Evolutionary conservation across 352 stramenopile genomes (phyloP).

Genomic region (Ochromonadaceae sp.): DNA sequence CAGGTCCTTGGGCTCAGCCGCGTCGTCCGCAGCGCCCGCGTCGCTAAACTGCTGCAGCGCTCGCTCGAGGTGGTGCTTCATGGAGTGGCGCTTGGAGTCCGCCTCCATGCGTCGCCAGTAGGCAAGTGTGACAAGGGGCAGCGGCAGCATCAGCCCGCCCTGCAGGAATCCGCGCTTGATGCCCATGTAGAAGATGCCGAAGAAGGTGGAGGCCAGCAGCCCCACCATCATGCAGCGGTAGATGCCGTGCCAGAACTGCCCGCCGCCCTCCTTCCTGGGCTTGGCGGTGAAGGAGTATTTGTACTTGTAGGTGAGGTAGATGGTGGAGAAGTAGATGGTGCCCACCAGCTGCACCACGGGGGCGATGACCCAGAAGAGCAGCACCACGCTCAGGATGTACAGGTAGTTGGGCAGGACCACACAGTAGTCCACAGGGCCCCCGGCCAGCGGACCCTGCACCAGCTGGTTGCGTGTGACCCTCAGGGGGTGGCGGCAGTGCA

Average conservation of each 20-base stretch:
- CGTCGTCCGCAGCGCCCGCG: too few relatives aligned
- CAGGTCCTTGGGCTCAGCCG: too few relatives aligned
- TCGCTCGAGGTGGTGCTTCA: too few relatives aligned
- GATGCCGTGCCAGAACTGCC: conserved; percentile 8
- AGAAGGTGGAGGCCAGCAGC: not conserved
- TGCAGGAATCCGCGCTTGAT: not conserved
- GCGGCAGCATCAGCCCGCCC: not conserved
- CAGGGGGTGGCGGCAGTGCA: not conserved
- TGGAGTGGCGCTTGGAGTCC: too few relatives aligned
- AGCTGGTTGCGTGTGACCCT: not conserved
- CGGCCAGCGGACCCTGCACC: not conserved
- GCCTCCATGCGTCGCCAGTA: too few relatives aligned
- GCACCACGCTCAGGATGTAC: not conserved
- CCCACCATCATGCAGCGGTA: not conserved
- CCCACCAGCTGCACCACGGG: not conserved
- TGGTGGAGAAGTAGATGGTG: not conserved
- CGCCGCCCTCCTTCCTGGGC: not conserved
- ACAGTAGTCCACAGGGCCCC: not conserved
- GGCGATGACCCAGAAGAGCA: conserved; percentile 13
- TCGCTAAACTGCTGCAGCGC: too few relatives aligned
- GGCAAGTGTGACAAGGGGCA: not conserved
- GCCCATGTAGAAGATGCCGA: not conserved
- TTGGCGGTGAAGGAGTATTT: not conserved
- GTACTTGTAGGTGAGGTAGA: not conserved
- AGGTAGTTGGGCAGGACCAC: not conserved